Evolutionary conservation across 257 asterid genomes (phyloP), one percentile per base, ranked within the genome.

Genomic region (Penstemon newberryi): DNA sequence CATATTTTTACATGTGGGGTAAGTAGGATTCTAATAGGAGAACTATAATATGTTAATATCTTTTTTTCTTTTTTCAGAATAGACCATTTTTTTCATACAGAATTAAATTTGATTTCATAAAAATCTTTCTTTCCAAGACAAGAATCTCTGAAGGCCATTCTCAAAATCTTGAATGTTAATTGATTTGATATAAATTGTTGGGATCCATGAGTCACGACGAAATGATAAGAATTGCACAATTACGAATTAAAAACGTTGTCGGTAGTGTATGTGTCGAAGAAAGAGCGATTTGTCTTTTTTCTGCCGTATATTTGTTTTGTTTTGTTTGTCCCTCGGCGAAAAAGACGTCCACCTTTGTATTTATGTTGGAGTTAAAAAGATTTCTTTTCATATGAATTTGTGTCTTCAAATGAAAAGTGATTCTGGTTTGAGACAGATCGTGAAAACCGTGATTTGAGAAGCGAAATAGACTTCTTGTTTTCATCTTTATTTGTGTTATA

Each of bases 141-240:
- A 67, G 42, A 73, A 60, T 67, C 19, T 68, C 74, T 68, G 70
- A 65, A 70, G 12, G 66, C 70, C 77, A 76, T 71, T 12, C 66
- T 47, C 59, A 67, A 47, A 60, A 62, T 66, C 70, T 52, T 66
- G n/a, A 63, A 47, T 25, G 33, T 25, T 25, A 25, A 25, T 25
- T 25, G 13, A 45, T 12, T 73, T 46, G 66, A 77, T 69, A 68
- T 69, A 41, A 60, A 59, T 64, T 51, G 65, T 63, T 50, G 50
- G 65, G 49, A 62, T 52, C 57, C 65, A 43, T 70, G 50, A 51
- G 33, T 25, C 33, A 25, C 2, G 33, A 25, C 76, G 72, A 44
- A 75, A 75, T 52, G 70, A 70, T 53, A 60, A 60, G 55, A 58
- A 57, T 59, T 66, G 71, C 55, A 64, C 46, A 73, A 43, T 36